Conservation (phyloP, 2,329 filamentous ascomycete genomes). For the Ceratocystis colombiana region DNA sequence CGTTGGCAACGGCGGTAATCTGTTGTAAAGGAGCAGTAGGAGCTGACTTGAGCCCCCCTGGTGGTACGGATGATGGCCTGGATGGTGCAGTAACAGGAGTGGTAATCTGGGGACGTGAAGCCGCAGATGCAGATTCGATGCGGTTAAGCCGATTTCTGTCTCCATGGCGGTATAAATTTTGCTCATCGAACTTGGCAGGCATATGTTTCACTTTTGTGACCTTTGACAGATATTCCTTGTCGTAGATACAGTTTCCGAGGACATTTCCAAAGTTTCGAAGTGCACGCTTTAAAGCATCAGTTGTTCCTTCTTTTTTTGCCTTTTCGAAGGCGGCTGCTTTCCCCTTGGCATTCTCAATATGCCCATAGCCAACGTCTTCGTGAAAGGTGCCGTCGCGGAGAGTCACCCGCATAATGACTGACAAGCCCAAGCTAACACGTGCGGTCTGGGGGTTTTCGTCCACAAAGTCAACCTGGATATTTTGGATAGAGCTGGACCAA, state of each 20-base stretch:
- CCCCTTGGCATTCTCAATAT: conserved; percentile 89
- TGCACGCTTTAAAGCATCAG: conserved; percentile 83
- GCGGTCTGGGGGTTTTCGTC: conserved; percentile 71
- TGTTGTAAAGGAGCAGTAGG: conserved; percentile 28
- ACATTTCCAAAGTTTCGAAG: conserved; percentile 91
- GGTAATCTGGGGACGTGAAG: not conserved
- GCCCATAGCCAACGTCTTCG: conserved; percentile 93
- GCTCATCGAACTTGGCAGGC: conserved; percentile 61
- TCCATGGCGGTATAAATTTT: conserved; percentile 69
- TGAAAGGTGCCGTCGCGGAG: conserved; percentile 91
- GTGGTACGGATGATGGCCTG: not conserved
- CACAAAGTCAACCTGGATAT: conserved; percentile 89
- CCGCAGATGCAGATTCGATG: not conserved
- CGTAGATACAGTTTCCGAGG: conserved; percentile 96
- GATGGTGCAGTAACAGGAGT: not conserved
- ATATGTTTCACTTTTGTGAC: conserved; percentile 81
- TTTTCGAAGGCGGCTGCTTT: conserved; percentile 97
- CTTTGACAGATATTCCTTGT: conserved; percentile 83
- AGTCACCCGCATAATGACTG: conserved; percentile 82
- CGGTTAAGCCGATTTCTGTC: conserved; percentile 36
- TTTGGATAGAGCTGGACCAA: conserved; percentile 93
- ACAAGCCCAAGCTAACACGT: conserved; percentile 75
- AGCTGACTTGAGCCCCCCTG: conserved; percentile 2
- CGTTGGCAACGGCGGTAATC: conserved; percentile 31
- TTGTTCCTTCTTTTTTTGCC: conserved; percentile 95